Evolutionary conservation across 2,329 filamentous ascomycete genomes (phyloP).

Genomic region (Cephalotrichum gorgonifer): DNA sequence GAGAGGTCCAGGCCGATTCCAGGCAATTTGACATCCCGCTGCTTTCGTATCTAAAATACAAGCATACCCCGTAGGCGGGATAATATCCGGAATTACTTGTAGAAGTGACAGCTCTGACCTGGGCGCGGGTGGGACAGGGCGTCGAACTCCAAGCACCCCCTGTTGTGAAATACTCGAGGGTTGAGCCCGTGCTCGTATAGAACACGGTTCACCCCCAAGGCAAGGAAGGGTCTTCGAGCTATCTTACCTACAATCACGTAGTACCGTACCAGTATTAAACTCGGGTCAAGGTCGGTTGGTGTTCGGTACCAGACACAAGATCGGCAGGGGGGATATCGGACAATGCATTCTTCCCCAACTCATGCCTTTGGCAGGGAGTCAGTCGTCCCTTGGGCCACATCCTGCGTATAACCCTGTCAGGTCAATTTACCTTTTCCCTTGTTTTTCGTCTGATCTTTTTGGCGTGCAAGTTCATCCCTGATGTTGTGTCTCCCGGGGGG

Average conservation of each 20-base stretch:
- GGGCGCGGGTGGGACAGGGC: background rate
- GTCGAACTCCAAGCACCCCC: too few relatives aligned
- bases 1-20: background rate
- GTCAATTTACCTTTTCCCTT: background rate
- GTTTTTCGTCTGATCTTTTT: conserved; percentile 1
- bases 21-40: background rate
- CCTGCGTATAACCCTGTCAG: background rate
- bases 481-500: too few relatives aligned
- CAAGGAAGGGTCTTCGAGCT: too few relatives aligned
- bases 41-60: too few relatives aligned
- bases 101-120: background rate
- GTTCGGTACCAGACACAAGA: background rate
- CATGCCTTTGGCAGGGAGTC: background rate
- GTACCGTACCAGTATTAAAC: too few relatives aligned
- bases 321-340: background rate
- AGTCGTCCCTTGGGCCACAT: background rate
- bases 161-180: too few relatives aligned
- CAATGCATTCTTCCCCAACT: background rate
- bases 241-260: too few relatives aligned
- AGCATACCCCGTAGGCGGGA: background rate
- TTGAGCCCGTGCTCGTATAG: too few relatives aligned
- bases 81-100: background rate
- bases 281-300: too few relatives aligned
- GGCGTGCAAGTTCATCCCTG: background rate
- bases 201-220: too few relatives aligned